These are phyloP conservation scores for Geotrichum reessii DNA, from an alignment of 1,139 yeast species.

Conservation along the genomic window DNA sequence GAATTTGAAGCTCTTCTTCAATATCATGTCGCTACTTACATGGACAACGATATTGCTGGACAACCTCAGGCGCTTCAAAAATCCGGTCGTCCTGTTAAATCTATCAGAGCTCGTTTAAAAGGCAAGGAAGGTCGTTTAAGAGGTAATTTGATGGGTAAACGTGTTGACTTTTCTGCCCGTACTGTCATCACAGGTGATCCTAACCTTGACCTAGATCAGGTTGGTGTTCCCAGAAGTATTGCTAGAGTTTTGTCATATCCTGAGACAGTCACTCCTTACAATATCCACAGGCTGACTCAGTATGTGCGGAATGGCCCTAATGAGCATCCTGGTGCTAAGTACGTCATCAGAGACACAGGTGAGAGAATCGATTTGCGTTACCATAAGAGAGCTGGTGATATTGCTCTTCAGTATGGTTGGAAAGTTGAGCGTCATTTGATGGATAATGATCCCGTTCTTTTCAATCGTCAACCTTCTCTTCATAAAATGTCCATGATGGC, in stretches of 20 bases:
- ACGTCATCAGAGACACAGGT: conserved; percentile 96
- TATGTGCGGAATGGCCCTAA: conserved; percentile 96
- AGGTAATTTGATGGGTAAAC: conserved; percentile 98
- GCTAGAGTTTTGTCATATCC: conserved; percentile 95
- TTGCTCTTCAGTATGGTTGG: conserved; percentile 98
- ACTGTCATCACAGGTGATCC: conserved; percentile 99
- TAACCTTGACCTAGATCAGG: conserved; percentile 92
- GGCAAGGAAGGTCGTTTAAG: conserved; percentile 99
- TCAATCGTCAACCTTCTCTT: conserved; percentile 97
- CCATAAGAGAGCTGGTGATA: conserved; percentile 97
- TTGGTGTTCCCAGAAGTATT: conserved; percentile 95
- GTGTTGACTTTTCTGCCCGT: conserved; percentile 98
- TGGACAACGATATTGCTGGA: conserved; percentile 99
- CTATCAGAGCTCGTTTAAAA: conserved; percentile 96
- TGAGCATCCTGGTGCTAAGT: conserved; percentile 99
- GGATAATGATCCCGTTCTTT: conserved; percentile 95
- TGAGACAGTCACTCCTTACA: conserved; percentile 95
- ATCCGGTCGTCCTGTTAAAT: conserved; percentile 97
- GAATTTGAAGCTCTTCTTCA: conserved; percentile 94
- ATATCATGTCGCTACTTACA: conserved; percentile 98
- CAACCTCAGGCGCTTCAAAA: conserved; percentile 98
- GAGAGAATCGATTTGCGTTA: conserved; percentile 96
- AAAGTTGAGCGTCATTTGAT: conserved; percentile 96
- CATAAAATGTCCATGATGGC: conserved; percentile 99
- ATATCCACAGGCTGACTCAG: conserved; percentile 87